These are phyloP conservation scores for Rubia tinctorum DNA, from an alignment of 305 asterid genomes.

Conservation along the genomic window DNA sequence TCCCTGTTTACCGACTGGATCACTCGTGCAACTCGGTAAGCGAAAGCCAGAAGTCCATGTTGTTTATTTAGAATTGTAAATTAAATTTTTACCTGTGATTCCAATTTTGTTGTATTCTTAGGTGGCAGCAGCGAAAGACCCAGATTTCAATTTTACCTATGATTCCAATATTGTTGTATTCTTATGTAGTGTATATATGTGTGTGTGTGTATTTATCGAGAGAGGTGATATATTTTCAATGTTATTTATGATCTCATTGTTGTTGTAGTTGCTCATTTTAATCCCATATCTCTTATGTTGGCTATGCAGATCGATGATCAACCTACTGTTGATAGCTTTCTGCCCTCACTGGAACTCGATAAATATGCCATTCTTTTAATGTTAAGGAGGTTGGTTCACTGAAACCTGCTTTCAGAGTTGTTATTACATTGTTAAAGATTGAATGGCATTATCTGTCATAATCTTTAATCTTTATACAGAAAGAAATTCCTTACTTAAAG, in stretches of 20 bases:
- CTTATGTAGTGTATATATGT: not conserved
- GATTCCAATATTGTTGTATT: slow-evolving; percentile 20
- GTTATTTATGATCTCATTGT: not conserved
- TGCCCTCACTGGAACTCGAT: slow-evolving; percentile 74
- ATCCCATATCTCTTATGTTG: slow-evolving; percentile 14
- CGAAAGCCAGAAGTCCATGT: slow-evolving; percentile 19
- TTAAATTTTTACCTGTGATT: slow-evolving; percentile 1
- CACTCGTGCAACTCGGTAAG: slow-evolving; percentile 68
- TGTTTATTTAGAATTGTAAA: slow-evolving; percentile 3
- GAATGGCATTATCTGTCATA: not conserved
- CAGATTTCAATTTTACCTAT: slow-evolving; percentile 30
- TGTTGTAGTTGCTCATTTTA: not conserved
- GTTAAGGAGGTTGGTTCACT: slow-evolving; percentile 80
- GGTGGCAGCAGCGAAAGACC: slow-evolving; percentile 73
- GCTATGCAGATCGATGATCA: slow-evolving; percentile 66
- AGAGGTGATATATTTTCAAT: not conserved
- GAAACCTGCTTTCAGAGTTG: slow-evolving; percentile 7
- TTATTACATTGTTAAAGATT: not conserved
- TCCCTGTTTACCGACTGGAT: slow-evolving; percentile 91
- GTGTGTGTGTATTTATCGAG: not conserved
- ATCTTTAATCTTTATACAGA: not conserved
- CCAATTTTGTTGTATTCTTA: slow-evolving; percentile 29
- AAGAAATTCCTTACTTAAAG: not conserved
- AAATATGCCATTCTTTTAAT: slow-evolving; percentile 71
- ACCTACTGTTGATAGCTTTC: slow-evolving; percentile 69